Base-by-base conservation (phyloP, 805 yeast genomes). In the Zygoascus ofunaensis region DNA sequence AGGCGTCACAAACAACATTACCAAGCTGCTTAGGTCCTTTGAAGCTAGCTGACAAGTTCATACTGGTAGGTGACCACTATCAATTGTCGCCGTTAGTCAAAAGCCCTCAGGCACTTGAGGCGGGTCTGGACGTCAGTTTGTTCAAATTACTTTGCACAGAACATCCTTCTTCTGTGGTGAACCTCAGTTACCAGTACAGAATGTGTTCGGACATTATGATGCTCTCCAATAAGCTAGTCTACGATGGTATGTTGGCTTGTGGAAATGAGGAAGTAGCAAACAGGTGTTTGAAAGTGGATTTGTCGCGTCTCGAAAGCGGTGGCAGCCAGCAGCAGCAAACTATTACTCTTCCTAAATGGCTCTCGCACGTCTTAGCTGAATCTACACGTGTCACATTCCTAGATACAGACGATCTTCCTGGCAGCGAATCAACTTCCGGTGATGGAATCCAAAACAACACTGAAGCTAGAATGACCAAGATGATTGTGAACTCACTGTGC, bases 51-150 rank as follows among this genome's bases (percentile, higher is more conserved):
- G 80, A 82, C 37, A 83, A 75, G 60, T 92, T 90, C 59, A 73
- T 92, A 1, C 70, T 92, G 48, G 97, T 92, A n/a, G 99, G 99
- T 7, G 99, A 92, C 59, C 97, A 92, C 60, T 77, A 74, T 51
- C 99, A 92, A 61, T 68, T 92, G 21, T 94, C 97, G 2, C 98
- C 99, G 0, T 67, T 92, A 41, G 87, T 92, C 1, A 71, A 74
- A 21, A 77, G 77, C 53, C 73, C 79, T 0, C 73, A 72, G 17
- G 95, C 97, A 0, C 71, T 71, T 43, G 53, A 54, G 10, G 77
- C 73, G 0, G 89, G 87, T 0, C 64, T 92, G 7, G 83, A 83
- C 32, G 72, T 71, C 33, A 87, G 96, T 1, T 65, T 94, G 44
- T 92, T 92, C 65, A 79, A 77, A 57, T 66, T 73, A 2, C 69